Percentiles rank a stretch among this genome's conserved stretches.
phyloP scores from a whole-genome alignment of 768 basidiomycete species.

The Imleria badia region DNA sequence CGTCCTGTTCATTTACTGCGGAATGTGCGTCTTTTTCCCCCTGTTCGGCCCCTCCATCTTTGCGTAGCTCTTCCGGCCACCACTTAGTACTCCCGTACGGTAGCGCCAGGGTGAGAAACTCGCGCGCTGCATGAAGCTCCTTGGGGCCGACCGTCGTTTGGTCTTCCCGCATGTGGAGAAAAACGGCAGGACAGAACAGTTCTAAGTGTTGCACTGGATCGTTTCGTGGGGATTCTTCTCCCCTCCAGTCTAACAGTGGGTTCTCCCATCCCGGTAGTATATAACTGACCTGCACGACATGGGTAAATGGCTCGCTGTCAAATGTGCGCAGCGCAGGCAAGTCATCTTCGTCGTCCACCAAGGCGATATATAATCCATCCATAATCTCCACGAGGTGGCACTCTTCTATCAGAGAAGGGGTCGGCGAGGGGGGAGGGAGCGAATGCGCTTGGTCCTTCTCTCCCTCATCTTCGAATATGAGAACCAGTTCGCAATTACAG shows the following conservation, averaged over 20 bases:
- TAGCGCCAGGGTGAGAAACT: slow-evolving; percentile 43
- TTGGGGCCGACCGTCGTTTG: slow-evolving; percentile 27
- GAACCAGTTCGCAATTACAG: background rate
- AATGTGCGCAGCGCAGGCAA: slow-evolving; percentile 7
- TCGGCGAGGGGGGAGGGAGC: background rate
- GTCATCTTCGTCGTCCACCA: slow-evolving; percentile 13
- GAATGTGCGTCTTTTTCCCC: too few species aligned
- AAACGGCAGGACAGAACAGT: background rate
- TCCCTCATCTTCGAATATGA: slow-evolving; percentile 4
- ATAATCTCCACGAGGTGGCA: slow-evolving; percentile 14
- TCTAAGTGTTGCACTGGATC: background rate
- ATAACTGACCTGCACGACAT: slow-evolving; percentile 19
- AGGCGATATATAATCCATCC: slow-evolving; percentile 18
- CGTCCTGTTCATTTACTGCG: background rate
- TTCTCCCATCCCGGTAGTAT: background rate
- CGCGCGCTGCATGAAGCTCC: slow-evolving; percentile 42
- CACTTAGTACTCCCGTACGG: slow-evolving; percentile 26
- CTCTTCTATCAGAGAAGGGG: background rate
- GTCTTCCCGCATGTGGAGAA: background rate
- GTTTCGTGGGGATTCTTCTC: background rate
- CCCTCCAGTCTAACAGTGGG: background rate
- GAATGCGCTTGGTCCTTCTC: background rate
- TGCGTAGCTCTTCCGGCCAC: background rate
- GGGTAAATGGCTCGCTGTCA: slow-evolving; percentile 16
- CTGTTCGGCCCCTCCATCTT: background rate